Conservation (phyloP, 768 basidiomycete species). For the Lactarius evosmus region DNA sequence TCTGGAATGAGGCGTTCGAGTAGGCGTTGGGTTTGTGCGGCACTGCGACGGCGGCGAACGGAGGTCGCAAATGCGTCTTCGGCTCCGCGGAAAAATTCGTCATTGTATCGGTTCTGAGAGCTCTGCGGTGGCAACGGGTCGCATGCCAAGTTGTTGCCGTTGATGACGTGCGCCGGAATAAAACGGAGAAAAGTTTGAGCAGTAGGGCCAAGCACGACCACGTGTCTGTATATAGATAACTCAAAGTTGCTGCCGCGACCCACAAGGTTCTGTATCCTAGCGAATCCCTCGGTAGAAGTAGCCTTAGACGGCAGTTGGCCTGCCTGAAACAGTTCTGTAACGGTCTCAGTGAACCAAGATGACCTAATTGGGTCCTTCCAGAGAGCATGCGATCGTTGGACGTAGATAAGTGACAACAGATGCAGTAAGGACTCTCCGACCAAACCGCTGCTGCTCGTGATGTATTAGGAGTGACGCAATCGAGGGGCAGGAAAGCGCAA, state of each 20-base stretch:
- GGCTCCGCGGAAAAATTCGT: conserved; percentile 66
- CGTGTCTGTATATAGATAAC: conserved; percentile 66
- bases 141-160: conserved; percentile 61
- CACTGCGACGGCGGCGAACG: conserved; percentile 35
- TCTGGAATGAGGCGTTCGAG: conserved; percentile 60
- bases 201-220: conserved; percentile 66
- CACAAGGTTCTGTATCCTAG: conserved; percentile 40
- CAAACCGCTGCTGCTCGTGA: conserved; percentile 2
- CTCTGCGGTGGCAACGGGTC: conserved; percentile 82
- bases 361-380: conserved; percentile 74
- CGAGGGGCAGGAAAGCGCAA: conserved; percentile 27
- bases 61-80: conserved; percentile 47
- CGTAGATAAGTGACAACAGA: conserved; percentile 86
- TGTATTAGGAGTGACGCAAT: neutral
- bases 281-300: conserved; percentile 35
- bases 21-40: conserved; percentile 49
- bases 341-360: conserved; percentile 68
- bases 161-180: conserved; percentile 56
- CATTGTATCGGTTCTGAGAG: conserved; percentile 59
- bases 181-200: conserved; percentile 65
- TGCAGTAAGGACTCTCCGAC: conserved; percentile 51
- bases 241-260: conserved; percentile 38
- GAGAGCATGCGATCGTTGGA: conserved; percentile 64
- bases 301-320: conserved; percentile 37
- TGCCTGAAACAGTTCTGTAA: conserved; percentile 41